Evolutionary conservation across 495 filamentous ascomycete genomes (phyloP).

Genomic region (Tuber aestivum): DNA sequence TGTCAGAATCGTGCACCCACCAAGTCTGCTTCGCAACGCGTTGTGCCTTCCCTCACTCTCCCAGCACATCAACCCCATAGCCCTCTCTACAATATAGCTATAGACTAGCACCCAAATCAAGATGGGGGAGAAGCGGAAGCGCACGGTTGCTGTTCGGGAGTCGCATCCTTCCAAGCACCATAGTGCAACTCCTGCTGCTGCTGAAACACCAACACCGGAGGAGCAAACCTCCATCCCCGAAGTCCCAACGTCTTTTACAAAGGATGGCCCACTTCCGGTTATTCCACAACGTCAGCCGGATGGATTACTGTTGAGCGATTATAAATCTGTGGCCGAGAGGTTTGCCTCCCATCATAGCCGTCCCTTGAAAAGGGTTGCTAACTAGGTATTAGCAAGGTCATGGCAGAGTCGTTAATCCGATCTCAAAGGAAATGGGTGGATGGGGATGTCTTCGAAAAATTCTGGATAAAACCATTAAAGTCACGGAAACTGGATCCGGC

Average conservation of each 20-base stretch:
- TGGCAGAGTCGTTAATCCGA: conserved; percentile 71
- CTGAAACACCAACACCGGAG: conserved; percentile 19
- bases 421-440: conserved; percentile 90
- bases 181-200: conserved; percentile 31
- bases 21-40: not conserved
- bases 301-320: conserved; percentile 60
- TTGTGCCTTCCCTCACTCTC: not conserved
- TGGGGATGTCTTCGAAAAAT: conserved; percentile 75
- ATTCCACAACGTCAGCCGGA: conserved; percentile 61
- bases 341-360: conserved; percentile 40
- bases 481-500: conserved; percentile 60
- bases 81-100: conserved; percentile 1
- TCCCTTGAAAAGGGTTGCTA: conserved; percentile 3
- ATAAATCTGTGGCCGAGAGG: conserved; percentile 81
- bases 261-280: conserved; percentile 58
- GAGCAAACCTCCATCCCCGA: conserved; percentile 20
- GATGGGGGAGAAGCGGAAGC: conserved; percentile 43
- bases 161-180: conserved; percentile 33
- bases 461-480: conserved; percentile 87
- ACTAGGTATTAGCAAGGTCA: conserved; percentile 60
- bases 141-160: conserved; percentile 33
- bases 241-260: conserved; percentile 39
- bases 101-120: conserved; percentile 10
- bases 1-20: not conserved
- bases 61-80: not conserved